A percentile compares a stretch with the other conserved stretches of the same genome.
phyloP scores from a whole-genome alignment of 2,329 filamentous ascomycete species.

The Podosphaera xanthii region DNA sequence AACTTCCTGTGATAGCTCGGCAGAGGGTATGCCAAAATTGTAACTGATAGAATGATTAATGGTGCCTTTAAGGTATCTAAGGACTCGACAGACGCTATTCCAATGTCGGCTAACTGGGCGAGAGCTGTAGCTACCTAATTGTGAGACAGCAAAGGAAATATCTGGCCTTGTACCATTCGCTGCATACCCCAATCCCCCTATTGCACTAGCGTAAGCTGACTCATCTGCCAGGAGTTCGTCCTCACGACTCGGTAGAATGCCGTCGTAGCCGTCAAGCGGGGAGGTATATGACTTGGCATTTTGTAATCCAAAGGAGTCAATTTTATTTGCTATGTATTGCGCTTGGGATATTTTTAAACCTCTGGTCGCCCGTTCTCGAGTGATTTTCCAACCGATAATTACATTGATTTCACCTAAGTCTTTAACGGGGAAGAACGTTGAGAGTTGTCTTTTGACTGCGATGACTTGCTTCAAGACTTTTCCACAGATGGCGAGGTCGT shows the following conservation, averaged over 20 bases:
- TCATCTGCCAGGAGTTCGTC: background rate
- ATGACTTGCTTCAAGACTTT: background rate
- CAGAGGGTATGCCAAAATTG: too few species aligned
- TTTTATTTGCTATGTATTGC: too few species aligned
- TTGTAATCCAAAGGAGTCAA: too few species aligned
- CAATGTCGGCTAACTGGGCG: background rate
- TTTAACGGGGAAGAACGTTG: background rate
- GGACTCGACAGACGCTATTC: background rate
- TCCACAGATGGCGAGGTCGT: too few species aligned
- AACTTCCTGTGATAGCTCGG: too few species aligned
- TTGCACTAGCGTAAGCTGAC: too few species aligned
- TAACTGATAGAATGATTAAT: too few species aligned
- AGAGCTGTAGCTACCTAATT: background rate
- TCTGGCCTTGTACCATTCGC: background rate
- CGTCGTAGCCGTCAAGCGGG: background rate
- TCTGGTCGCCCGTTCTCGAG: too few species aligned
- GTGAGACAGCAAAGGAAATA: background rate
- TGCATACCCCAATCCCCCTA: background rate
- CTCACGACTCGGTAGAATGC: background rate
- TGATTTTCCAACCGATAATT: too few species aligned
- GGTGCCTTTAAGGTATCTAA: background rate
- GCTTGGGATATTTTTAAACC: too few species aligned
- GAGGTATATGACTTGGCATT: background rate
- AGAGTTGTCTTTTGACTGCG: background rate
- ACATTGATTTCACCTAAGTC: background rate